phyloP scores from a whole-genome alignment of 1,139 yeast species.

The Magnusiomyces tetraspermus region DNA sequence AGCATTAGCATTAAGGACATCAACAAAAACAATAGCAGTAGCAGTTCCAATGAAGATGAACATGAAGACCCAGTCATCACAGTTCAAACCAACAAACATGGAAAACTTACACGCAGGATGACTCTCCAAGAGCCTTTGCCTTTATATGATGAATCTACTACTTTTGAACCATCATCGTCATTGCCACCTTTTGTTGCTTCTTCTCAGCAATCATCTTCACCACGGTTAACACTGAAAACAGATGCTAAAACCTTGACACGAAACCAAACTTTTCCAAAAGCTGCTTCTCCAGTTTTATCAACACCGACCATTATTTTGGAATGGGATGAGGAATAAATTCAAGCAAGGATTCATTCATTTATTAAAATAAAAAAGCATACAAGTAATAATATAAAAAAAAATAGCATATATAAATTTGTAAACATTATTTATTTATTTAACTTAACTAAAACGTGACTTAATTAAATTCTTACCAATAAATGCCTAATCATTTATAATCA shows the following conservation, averaged over 20 bases:
- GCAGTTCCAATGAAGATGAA: too few relatives aligned
- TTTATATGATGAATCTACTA: neutral
- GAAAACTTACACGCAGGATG: slow-evolving; percentile 18
- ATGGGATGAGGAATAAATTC: slow-evolving; percentile 28
- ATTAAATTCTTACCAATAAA: neutral
- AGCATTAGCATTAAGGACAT: too few relatives aligned
- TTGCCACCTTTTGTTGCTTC: too few relatives aligned
- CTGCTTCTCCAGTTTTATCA: neutral
- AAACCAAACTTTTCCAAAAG: too few relatives aligned
- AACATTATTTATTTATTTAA: too few relatives aligned
- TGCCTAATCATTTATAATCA: neutral
- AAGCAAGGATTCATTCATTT: slow-evolving; percentile 15
- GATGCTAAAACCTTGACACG: neutral
- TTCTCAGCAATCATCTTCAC: neutral
- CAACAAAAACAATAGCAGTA: too few relatives aligned
- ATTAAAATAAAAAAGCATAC: neutral
- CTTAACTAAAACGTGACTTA: too few relatives aligned
- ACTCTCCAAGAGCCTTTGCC: slow-evolving; percentile 19
- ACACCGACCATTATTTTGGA: slow-evolving; percentile 27
- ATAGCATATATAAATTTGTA: too few relatives aligned
- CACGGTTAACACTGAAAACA: slow-evolving; percentile 1
- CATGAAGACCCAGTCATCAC: neutral
- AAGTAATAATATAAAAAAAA: too few relatives aligned
- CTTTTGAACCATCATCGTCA: too few relatives aligned
- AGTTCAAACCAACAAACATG: neutral